Evolutionary conservation across 140 eudicot genomes (phyloP).

Genomic region (Oenanthe javanica): DNA sequence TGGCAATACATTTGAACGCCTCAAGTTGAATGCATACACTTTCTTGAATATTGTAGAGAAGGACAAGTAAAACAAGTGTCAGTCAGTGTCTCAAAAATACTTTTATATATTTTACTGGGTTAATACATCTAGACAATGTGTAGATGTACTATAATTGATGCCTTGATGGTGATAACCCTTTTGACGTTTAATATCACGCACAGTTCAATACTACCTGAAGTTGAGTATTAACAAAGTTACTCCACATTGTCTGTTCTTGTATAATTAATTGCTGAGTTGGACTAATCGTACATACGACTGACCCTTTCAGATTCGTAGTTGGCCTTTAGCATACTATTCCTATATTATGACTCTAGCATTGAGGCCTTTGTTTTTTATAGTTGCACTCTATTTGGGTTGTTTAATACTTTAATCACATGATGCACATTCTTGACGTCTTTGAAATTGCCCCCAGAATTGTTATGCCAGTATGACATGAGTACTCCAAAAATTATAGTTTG

Average conservation of each 20-base stretch:
- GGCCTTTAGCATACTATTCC: background rate
- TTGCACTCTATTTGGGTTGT: background rate
- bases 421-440: background rate
- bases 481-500: background rate
- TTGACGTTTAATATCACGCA: background rate
- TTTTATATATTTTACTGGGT: background rate
- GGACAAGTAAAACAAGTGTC: background rate
- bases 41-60: background rate
- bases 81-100: background rate
- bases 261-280: background rate
- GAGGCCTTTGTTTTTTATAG: background rate
- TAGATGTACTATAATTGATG: background rate
- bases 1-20: background rate
- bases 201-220: background rate
- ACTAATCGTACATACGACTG: background rate
- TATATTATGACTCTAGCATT: background rate
- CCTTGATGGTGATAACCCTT: background rate
- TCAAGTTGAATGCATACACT: background rate
- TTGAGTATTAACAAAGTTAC: background rate
- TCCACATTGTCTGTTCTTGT: background rate
- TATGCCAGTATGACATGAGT: background rate
- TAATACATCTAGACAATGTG: background rate
- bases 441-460: background rate
- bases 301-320: background rate
- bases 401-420: background rate